A percentile compares a stretch with the other conserved stretches of the same genome.
Evolutionary conservation across 768 basidiomycete species (phyloP).

Genomic region (Hericium coralloides): DNA sequence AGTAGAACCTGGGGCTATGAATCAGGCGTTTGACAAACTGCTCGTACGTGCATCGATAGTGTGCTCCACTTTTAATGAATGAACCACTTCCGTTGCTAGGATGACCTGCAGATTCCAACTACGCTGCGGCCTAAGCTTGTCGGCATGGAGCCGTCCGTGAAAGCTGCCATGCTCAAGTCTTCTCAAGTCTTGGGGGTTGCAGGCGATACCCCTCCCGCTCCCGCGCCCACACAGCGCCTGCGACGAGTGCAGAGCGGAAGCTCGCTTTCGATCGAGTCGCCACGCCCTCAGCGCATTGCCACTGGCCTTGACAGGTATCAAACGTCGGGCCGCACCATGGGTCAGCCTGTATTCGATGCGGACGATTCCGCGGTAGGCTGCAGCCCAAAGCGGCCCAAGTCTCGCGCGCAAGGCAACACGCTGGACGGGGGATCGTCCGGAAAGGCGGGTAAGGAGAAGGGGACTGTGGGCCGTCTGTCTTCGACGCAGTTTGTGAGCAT

Average conservation of each 20-base stretch:
- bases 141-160: conserved; percentile 77
- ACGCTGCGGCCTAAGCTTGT: conserved; percentile 69
- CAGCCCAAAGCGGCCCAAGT: conserved; percentile 35
- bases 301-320: conserved; percentile 8
- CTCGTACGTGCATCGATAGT: conserved; percentile 41
- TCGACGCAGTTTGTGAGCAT: conserved; percentile 62
- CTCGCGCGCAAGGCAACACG: conserved; percentile 42
- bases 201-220: conserved; percentile 13
- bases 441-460: conserved; percentile 42
- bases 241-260: conserved; percentile 70
- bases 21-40: conserved; percentile 72
- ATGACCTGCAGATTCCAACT: conserved; percentile 82
- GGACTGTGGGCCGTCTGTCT: conserved; percentile 42
- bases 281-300: conserved; percentile 21
- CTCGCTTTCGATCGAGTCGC: conserved; percentile 48
- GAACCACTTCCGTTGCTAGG: conserved; percentile 34
- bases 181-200: conserved; percentile 40
- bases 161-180: conserved; percentile 87
- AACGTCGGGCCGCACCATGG: background rate
- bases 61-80: background rate
- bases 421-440: conserved; percentile 27
- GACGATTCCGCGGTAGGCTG: conserved; percentile 43
- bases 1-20: conserved; percentile 34
- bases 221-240: conserved; percentile 43
- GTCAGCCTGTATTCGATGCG: conserved; percentile 38